Evolutionary conservation across 2,329 filamentous ascomycete species (phyloP), one percentile per base, ranked within the genome.

Genomic region (Endothia cerciana): DNA sequence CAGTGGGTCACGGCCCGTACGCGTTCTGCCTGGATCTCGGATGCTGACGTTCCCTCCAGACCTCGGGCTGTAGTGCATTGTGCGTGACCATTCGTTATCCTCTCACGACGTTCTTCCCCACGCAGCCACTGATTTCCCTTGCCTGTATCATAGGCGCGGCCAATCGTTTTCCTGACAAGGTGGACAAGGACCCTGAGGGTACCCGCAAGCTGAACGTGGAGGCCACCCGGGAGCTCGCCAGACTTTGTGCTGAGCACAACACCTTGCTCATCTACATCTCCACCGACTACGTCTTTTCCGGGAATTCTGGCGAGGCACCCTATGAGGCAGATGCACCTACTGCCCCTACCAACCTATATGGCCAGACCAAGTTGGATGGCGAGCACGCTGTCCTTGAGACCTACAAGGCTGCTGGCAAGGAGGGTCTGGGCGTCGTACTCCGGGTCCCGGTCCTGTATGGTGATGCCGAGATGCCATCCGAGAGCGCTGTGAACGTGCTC

Each of bases 381-480:
- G 86, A 88, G 73, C 72, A 71, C 19, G 93, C 88, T 0, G 88
- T 93, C 11, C 77, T 94, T n/a, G 84, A 85, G 19, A 86, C 83
- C 57, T 90, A 82, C 69, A 72, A 78, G 51, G 75, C 79, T 2
- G 82, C 79, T 1, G 79, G 78, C 1, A 84, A 82, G 71, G 71
- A 77, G 3, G 87, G 86, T 0, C 78, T 85, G 25, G 90, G 86
- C 0, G 83, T 94, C 0, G 87, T 94, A 5, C 81, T 97, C 60
- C 85, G 93, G 17, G 91, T 97, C 5, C 93, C 93, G 0, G 89
- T 97, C 19, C 81, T 97, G 19, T 97, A 97, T 74, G 94, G 93
- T 1, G 81, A 88, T n/a, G 89, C 88, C 0, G 85, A 92, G 70
- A 84, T 78, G 55, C 85, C 89, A 2, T 82, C 85, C 3, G 93